A percentile compares a stretch with the other conserved stretches of the same genome.
Evolutionary conservation across 768 basidiomycete genomes (phyloP).

Genomic region (Gloeostereum incarnatum): DNA sequence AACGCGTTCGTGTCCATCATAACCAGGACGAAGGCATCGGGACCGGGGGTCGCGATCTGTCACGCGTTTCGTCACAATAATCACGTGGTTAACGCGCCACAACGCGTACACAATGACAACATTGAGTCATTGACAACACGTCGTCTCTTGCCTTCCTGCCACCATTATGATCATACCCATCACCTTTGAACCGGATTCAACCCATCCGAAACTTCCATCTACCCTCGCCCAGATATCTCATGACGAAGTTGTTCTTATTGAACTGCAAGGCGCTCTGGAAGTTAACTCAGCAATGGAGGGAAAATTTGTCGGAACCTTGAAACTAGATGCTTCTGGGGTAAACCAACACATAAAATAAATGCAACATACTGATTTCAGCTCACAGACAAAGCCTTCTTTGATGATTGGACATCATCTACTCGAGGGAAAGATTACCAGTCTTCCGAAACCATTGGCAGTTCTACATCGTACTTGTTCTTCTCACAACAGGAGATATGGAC

Average conservation of each 20-base stretch:
- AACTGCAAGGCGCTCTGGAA: constrained; percentile 79
- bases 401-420: constrained; percentile 84
- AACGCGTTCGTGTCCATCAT: constrained; percentile 40
- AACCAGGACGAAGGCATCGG: no score
- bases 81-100: no score
- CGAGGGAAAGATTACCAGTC: constrained; percentile 71
- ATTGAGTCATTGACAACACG: no score
- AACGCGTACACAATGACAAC: no score
- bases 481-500: background rate
- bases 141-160: no score
- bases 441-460: constrained; percentile 79
- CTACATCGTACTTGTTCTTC: constrained; percentile 36
- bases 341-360: constrained; percentile 14
- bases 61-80: no score
- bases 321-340: constrained; percentile 50
- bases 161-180: constrained; percentile 78
- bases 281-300: constrained; percentile 53
- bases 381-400: constrained; percentile 69
- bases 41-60: no score
- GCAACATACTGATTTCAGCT: background rate
- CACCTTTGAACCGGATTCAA: constrained; percentile 23
- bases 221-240: constrained; percentile 65
- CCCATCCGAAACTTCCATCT: constrained; percentile 46
- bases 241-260: constrained; percentile 75
- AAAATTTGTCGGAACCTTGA: constrained; percentile 71